Evolutionary conservation across 805 yeast genomes (phyloP).

Genomic region (Pichia ethanolica): DNA sequence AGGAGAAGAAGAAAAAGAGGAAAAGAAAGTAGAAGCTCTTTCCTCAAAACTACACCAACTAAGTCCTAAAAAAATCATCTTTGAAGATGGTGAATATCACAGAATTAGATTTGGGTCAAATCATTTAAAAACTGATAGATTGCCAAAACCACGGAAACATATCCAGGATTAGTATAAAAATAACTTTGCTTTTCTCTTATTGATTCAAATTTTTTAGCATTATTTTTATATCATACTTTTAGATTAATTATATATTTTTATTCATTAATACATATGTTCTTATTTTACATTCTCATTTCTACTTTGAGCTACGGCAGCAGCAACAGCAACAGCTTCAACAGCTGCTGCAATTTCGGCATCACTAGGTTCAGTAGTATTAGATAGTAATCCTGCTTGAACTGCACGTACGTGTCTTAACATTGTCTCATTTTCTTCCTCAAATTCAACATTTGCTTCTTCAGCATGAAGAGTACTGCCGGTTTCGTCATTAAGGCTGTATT

Average conservation of each 20-base stretch:
- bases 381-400: conserved; percentile 3
- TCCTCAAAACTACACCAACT: neutral
- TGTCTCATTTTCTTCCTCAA: conserved; percentile 5
- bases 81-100: neutral
- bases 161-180: too few relatives aligned
- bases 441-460: conserved; percentile 3
- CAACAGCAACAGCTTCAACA: conserved; percentile 11
- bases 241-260: neutral
- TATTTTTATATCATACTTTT: too few relatives aligned
- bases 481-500: neutral
- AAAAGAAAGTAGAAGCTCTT: neutral
- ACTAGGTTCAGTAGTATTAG: conserved; percentile 1
- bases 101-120: conserved; percentile 4
- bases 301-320: conserved; percentile 13
- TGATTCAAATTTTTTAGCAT: neutral
- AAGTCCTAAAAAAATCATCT: neutral
- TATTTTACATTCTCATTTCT: neutral
- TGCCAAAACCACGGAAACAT: neutral
- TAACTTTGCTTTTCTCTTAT: too few relatives aligned
- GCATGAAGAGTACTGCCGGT: neutral
- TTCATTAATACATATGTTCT: neutral
- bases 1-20: neutral
- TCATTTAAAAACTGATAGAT: neutral
- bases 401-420: conserved; percentile 7
- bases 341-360: conserved; percentile 12